Conservation (phyloP, 2,329 filamentous ascomycete genomes). For the Venturia aucupariae region DNA sequence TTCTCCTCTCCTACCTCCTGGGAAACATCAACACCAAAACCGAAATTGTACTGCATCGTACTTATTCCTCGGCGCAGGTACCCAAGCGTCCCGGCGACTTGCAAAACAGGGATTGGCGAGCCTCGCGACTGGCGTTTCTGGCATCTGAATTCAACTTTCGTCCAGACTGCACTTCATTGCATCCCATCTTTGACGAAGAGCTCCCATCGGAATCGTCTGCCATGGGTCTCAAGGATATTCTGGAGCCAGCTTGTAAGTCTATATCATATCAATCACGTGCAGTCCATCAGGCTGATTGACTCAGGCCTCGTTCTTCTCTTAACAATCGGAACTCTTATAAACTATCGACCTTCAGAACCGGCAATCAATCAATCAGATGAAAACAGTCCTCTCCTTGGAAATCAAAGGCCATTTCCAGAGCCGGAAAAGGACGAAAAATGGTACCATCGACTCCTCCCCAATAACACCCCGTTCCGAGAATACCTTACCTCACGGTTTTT, state of each 20-base stretch:
- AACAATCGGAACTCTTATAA: background rate
- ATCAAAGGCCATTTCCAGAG: background rate
- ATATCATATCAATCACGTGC: background rate
- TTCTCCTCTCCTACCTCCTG: no score
- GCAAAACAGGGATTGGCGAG: no score
- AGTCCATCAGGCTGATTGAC: background rate
- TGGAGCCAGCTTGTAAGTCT: slow-evolving; percentile 12
- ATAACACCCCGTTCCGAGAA: background rate
- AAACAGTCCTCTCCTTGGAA: background rate
- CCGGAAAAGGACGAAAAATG: background rate
- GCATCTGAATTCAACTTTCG: background rate
- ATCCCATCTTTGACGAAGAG: background rate
- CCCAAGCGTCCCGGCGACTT: no score
- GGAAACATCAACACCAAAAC: background rate
- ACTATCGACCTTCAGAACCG: background rate
- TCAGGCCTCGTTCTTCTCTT: slow-evolving; percentile 4
- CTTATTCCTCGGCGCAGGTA: no score
- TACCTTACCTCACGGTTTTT: background rate
- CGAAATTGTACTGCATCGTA: background rate
- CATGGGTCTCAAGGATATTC: slow-evolving; percentile 13
- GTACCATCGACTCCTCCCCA: background rate
- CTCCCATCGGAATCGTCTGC: no score
- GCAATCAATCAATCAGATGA: background rate
- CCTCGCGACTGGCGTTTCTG: no score
- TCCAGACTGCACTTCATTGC: background rate